These are phyloP conservation scores for Rhodamnia rubescens DNA, from an alignment of 345 rosid genomes.

Conservation along the genomic window DNA sequence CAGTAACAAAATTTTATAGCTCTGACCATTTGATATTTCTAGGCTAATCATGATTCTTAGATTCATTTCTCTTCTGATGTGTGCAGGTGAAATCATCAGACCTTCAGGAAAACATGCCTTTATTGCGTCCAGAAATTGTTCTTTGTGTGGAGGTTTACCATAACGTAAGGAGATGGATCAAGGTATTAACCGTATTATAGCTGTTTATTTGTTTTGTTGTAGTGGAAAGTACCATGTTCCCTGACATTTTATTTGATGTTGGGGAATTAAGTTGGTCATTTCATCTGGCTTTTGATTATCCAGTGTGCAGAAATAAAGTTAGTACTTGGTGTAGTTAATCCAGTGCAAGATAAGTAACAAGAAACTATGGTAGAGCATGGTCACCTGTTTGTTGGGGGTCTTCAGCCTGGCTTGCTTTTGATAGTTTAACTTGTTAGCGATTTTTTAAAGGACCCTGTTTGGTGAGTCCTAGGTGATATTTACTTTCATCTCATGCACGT, in stretches of 20 bases:
- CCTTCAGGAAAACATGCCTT: constrained; percentile 19
- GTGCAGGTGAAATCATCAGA: constrained; percentile 33
- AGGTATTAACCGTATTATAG: constrained; percentile 50
- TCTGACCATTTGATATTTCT: neutral
- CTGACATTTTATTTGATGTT: neutral
- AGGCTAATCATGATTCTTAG: neutral
- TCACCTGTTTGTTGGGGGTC: neutral
- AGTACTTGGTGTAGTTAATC: neutral
- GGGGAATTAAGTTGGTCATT: neutral
- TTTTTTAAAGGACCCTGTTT: neutral
- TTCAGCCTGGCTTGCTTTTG: neutral
- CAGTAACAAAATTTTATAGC: neutral
- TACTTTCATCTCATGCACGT: neutral
- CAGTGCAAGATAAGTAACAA: neutral
- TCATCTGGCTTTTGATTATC: neutral
- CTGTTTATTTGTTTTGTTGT: neutral
- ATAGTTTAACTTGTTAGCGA: neutral
- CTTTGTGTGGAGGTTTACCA: constrained; percentile 69
- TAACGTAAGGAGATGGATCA: constrained; percentile 18
- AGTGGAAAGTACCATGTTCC: neutral
- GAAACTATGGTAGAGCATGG: neutral
- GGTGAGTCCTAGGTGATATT: neutral
- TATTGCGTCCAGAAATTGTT: constrained; percentile 47
- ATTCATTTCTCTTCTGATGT: neutral
- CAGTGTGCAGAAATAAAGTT: neutral